phyloP scores from a whole-genome alignment of 2,329 filamentous ascomycete species.

The Boeremia lycopersici region DNA sequence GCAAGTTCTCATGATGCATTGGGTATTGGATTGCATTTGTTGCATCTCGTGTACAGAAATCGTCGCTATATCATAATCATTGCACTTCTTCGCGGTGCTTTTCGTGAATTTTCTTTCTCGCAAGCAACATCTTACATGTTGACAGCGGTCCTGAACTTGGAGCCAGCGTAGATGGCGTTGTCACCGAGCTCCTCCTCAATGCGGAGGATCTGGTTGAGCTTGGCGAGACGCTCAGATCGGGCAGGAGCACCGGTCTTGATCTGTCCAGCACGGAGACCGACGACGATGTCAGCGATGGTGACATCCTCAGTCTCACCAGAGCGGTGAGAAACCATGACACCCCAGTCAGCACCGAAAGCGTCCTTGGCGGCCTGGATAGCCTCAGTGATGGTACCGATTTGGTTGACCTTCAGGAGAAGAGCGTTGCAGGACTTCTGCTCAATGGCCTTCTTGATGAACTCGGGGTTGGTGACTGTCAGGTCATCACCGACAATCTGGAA shows the following conservation, averaged over 20 bases:
- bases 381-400: slow-evolving; percentile 98
- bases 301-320: slow-evolving; percentile 99
- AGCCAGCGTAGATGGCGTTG: slow-evolving; percentile 88
- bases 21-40: slow-evolving; percentile 18
- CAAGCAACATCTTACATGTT: slow-evolving; percentile 60
- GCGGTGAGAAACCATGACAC: slow-evolving; percentile 99
- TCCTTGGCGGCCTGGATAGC: slow-evolving; percentile 99
- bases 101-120: slow-evolving; percentile 3
- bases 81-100: slow-evolving; percentile 16
- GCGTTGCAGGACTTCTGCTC: slow-evolving; percentile 99
- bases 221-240: slow-evolving; percentile 96
- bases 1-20: neutral
- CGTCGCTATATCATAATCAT: slow-evolving; percentile 20
- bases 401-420: slow-evolving; percentile 99
- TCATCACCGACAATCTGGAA: slow-evolving; percentile 99
- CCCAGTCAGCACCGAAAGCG: slow-evolving; percentile 91
- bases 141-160: slow-evolving; percentile 88
- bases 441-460: slow-evolving; percentile 99
- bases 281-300: slow-evolving; percentile 96
- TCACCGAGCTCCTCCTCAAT: slow-evolving; percentile 95
- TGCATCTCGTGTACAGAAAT: slow-evolving; percentile 21
- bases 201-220: slow-evolving; percentile 99
- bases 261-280: slow-evolving; percentile 94
- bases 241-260: slow-evolving; percentile 72
- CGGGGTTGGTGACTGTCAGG: slow-evolving; percentile 97